phyloP scores from a whole-genome alignment of 192 early-diverging fungal species.

The Helicostylum pulchrum region DNA sequence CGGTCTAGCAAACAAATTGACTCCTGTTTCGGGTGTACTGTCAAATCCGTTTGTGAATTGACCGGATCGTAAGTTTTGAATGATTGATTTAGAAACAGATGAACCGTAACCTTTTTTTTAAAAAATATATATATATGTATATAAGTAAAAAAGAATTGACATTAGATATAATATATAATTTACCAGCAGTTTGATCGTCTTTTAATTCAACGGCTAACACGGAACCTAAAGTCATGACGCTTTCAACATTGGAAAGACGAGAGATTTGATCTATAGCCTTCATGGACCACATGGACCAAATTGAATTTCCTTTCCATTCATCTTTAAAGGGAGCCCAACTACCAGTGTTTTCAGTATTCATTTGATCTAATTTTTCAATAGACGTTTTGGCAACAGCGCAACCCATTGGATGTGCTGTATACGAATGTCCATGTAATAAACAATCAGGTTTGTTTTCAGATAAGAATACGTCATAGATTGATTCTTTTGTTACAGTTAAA shows the following conservation, averaged over 20 bases:
- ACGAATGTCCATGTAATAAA: slow-evolving; percentile 79
- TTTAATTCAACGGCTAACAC: slow-evolving; percentile 66
- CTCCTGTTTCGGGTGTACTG: slow-evolving; percentile 18
- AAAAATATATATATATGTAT: no score
- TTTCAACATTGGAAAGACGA: slow-evolving; percentile 51
- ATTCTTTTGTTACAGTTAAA: slow-evolving; percentile 58
- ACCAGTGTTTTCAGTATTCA: slow-evolving; percentile 30
- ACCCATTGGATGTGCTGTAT: slow-evolving; percentile 81
- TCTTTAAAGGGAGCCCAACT: slow-evolving; percentile 24
- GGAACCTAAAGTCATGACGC: slow-evolving; percentile 65
- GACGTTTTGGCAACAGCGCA: slow-evolving; percentile 64
- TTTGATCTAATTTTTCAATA: slow-evolving; percentile 47
- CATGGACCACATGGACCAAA: slow-evolving; percentile 43
- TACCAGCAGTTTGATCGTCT: slow-evolving; percentile 31
- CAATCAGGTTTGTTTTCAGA: slow-evolving; percentile 63
- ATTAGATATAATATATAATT: background rate
- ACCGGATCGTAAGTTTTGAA: slow-evolving; percentile 34
- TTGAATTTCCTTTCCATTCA: slow-evolving; percentile 38
- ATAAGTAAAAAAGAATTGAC: background rate
- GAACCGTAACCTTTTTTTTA: slow-evolving; percentile 51
- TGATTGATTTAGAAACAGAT: slow-evolving; percentile 30
- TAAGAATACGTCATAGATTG: slow-evolving; percentile 66
- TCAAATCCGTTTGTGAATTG: slow-evolving; percentile 10
- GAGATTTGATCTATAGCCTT: slow-evolving; percentile 47
- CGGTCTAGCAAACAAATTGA: slow-evolving; percentile 60